Evolutionary conservation across 805 yeast genomes (phyloP), one percentile per base, ranked within the genome.

Genomic region (Candida glaebosa): DNA sequence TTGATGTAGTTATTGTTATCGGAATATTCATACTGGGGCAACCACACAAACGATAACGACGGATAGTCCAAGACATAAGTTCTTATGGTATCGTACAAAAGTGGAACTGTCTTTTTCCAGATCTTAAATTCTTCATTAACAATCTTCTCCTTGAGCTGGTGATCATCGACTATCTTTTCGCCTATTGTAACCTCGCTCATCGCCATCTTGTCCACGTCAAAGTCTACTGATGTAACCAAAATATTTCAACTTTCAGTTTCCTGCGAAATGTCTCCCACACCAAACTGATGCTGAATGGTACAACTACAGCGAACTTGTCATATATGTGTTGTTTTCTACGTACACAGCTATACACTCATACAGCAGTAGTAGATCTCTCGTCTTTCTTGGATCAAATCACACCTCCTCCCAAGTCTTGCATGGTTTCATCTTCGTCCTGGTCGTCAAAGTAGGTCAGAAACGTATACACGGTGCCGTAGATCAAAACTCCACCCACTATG

Each of bases 21-120:
- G 3, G 64, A 55, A 14, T 52, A 54, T 5, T 53, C 48, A 48
- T 61, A 67, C 19, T 54, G 75, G 1, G 85, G 84, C 26, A 84
- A 65, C 80, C 88, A 85, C 49, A 82, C 78, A 14, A 84, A 74
- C 0, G 89, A 70, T 45, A 86, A 62, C 12, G 87, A 78, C 1
- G 95, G 95, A 77, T 81, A 81, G 39, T 79, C 75, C 18, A 81
- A 65, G 6, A 84, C 79, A 37, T 75, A 76, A 3, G 93, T 83
- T 47, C 84, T 81, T 35, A 87, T 68, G 46, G 83, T 75, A 50
- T 82, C 86, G 60, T 87, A 87, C 45, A 87, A 67, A 49, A 85
- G 68, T 3, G 95, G 95, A 10, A 85, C 82, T 2, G 91, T 77
- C 54, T 87, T 86, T 58, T 87, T 87, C 96, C 96, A 87, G 43